Evolutionary conservation across 2,329 filamentous ascomycete species (phyloP), one percentile per base, ranked within the genome.

Genomic region (Beauveria asiatica): DNA sequence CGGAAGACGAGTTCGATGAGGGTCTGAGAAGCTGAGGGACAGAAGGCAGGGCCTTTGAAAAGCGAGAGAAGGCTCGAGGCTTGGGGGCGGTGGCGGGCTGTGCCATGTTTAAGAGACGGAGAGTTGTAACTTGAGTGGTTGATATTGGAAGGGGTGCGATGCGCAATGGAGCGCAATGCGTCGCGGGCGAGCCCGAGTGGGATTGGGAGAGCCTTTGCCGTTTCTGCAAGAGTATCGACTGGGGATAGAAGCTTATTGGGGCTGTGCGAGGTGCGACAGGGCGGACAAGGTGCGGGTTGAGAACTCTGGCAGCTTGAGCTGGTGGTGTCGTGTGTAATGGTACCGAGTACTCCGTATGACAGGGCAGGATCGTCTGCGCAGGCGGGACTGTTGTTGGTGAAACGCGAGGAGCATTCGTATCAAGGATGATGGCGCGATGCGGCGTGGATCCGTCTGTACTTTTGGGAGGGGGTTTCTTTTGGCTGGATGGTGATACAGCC

Each of bases 11-110:
- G 16, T 37, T 23, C 13, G 46, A n/a, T 4, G 25, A 52, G 25
- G 33, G 33, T 33, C 25, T 51, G 23, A 33, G 46, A 21, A 58
- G 33, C 9, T 50, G 46, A 57, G 81, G 80, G 67, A 79, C 78
- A 59, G 75, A 73, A 39, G 81, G 82, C 64, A 84, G 73, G 39
- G 80, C 81, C 72, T 84, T 84, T 68, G 81, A 83, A 72, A 81
- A 82, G 69, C 81, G 80, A 65, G 81, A 83, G 59, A 75, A 73
- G 66, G 79, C 79, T 67, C 69, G 72, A 17, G 71, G 69, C 46
- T 70, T 69, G 60, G 62, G 67, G 65, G 60, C 71, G 68, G 58
- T 60, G 44, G 62, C 62, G 61, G 61, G 62, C 59, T 48, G 51
- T 41, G 63, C 45, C 64, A 63, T 63, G 39, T 48, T 62, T 58